phyloP scores from a whole-genome alignment of 2,329 filamentous ascomycete genomes.

The Paecilomyces niveus region DNA sequence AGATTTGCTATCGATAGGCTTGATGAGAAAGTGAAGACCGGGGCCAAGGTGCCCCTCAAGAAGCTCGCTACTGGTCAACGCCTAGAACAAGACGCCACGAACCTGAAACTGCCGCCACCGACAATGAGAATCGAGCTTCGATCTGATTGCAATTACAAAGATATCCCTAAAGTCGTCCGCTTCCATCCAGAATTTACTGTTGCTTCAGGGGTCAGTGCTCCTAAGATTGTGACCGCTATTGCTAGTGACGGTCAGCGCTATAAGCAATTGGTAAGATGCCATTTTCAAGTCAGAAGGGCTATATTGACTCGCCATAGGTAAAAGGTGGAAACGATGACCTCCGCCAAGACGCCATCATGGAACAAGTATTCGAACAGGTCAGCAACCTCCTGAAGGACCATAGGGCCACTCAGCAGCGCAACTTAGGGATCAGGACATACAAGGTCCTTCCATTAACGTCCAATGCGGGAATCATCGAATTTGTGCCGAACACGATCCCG shows the following conservation, averaged over 20 bases:
- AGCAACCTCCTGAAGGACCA: conserved; percentile 83
- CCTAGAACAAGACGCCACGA: conserved; percentile 57
- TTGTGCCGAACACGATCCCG: conserved; percentile 87
- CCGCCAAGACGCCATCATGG: conserved; percentile 97
- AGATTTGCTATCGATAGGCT: conserved; percentile 38
- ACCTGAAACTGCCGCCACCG: conserved; percentile 71
- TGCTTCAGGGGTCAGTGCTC: conserved; percentile 82
- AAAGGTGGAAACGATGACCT: conserved; percentile 96
- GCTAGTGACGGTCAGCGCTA: conserved; percentile 72
- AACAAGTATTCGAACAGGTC: conserved; percentile 96
- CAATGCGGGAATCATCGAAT: conserved; percentile 88
- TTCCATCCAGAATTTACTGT: conserved; percentile 74
- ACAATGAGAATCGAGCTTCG: conserved; percentile 79
- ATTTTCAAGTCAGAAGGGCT: conserved; percentile 1
- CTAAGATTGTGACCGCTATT: conserved; percentile 82
- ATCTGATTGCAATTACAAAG: conserved; percentile 65
- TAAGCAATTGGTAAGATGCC: conserved; percentile 64
- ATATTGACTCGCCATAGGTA: conserved; percentile 43
- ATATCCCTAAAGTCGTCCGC: conserved; percentile 64
- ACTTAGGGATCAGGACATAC: conserved; percentile 88
- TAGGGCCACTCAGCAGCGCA: conserved; percentile 77
- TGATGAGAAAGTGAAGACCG: conserved; percentile 60
- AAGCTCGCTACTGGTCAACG: conserved; percentile 57
- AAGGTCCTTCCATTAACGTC: conserved; percentile 87
- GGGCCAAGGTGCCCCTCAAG: conserved; percentile 56